These are phyloP conservation scores for Hirschioporus abietinus DNA, from an alignment of 768 basidiomycete species.

Conservation along the genomic window DNA sequence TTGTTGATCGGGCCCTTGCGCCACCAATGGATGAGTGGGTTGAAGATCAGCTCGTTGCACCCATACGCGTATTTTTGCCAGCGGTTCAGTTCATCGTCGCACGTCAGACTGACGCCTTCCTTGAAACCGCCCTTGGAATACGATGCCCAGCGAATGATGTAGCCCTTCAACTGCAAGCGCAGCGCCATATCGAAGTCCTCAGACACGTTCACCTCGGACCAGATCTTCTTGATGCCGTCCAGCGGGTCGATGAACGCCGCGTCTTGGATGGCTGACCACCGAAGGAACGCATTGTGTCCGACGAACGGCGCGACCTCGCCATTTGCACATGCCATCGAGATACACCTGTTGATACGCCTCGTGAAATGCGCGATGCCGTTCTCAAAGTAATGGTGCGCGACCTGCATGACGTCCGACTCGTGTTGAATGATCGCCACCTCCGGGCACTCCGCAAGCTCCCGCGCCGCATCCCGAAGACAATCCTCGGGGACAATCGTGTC, in stretches of 20 bases:
- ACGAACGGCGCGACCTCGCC: conserved; percentile 41
- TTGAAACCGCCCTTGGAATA: conserved; percentile 84
- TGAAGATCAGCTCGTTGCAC: conserved; percentile 78
- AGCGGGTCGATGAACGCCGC: conserved; percentile 47
- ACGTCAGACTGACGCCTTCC: conserved; percentile 86
- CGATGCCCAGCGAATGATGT: conserved; percentile 80
- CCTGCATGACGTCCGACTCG: conserved; percentile 89
- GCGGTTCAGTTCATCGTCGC: conserved; percentile 85
- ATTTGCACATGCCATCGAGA: conserved; percentile 55
- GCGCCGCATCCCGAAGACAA: conserved; percentile 85
- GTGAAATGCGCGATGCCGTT: conserved; percentile 89
- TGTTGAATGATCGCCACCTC: conserved; percentile 90
- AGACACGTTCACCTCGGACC: conserved; percentile 63
- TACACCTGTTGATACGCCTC: conserved; percentile 76
- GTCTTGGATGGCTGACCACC: conserved; percentile 56
- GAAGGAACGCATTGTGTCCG: conserved; percentile 48
- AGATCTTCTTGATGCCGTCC: conserved; percentile 48
- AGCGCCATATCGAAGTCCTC: conserved; percentile 71
- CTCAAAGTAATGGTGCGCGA: conserved; percentile 85
- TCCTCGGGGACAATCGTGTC: conserved; percentile 82
- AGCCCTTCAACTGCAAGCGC: conserved; percentile 55
- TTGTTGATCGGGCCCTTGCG: conserved; percentile 76
- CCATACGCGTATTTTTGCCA: conserved; percentile 91
- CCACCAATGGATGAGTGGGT: conserved; percentile 78
- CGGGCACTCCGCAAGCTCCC: conserved; percentile 76